These are phyloP conservation scores for Parafenestella ontariensis DNA, from an alignment of 2,329 filamentous ascomycete species.

Conservation along the genomic window DNA sequence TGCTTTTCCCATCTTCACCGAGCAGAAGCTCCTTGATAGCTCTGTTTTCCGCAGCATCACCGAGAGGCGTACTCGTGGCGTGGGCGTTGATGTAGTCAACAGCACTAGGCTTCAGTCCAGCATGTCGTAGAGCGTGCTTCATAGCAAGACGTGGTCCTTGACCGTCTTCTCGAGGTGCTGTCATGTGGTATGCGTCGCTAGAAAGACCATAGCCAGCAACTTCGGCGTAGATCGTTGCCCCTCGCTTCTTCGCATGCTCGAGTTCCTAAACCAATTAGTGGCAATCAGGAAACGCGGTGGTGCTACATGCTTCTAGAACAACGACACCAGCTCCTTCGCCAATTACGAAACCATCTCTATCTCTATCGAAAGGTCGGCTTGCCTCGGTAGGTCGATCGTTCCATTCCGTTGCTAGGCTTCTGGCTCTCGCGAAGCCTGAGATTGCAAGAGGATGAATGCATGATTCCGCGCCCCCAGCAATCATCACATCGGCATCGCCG, in stretches of 20 bases:
- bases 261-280: slow-evolving; percentile 64
- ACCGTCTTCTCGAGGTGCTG: slow-evolving; percentile 83
- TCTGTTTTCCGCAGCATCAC: slow-evolving; percentile 85
- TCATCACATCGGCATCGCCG: slow-evolving; percentile 92
- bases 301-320: slow-evolving; percentile 70
- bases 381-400: slow-evolving; percentile 74
- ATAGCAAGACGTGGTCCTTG: slow-evolving; percentile 84
- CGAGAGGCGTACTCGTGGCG: slow-evolving; percentile 84
- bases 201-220: slow-evolving; percentile 88
- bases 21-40: slow-evolving; percentile 82
- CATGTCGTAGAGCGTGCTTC: slow-evolving; percentile 79
- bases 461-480: slow-evolving; percentile 93
- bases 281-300: background rate
- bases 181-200: slow-evolving; percentile 92
- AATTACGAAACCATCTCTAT: slow-evolving; percentile 86
- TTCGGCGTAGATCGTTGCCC: slow-evolving; percentile 87
- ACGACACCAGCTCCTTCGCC: slow-evolving; percentile 89
- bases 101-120: slow-evolving; percentile 69
- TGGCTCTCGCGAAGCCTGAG: slow-evolving; percentile 86
- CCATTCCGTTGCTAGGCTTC: slow-evolving; percentile 82
- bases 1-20: slow-evolving; percentile 70
- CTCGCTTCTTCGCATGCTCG: slow-evolving; percentile 81
- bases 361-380: slow-evolving; percentile 85
- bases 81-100: slow-evolving; percentile 97
- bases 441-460: slow-evolving; percentile 95